phyloP scores from a whole-genome alignment of 345 rosid species.

The Lumnitzera littorea region DNA sequence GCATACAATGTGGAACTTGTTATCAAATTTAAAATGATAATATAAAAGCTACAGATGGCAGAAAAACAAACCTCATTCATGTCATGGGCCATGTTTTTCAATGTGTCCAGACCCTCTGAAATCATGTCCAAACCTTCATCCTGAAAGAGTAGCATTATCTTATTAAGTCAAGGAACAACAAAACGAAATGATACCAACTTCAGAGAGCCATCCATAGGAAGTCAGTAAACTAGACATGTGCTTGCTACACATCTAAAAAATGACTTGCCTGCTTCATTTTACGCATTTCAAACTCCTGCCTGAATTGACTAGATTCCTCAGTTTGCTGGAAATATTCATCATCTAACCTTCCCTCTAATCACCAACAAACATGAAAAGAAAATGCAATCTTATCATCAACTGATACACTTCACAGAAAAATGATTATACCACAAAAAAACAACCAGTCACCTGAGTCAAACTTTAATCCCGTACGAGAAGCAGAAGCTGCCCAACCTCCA shows the following conservation, averaged over 20 bases:
- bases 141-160: constrained; percentile 26
- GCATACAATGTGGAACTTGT: constrained; percentile 16
- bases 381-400: neutral
- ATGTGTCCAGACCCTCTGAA: constrained; percentile 87
- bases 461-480: constrained; percentile 73
- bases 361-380: constrained; percentile 1
- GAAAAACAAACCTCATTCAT: constrained; percentile 76
- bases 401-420: neutral
- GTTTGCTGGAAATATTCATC: constrained; percentile 81
- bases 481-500: constrained; percentile 70
- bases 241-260: constrained; percentile 1
- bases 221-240: constrained; percentile 2
- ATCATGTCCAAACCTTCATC: constrained; percentile 96
- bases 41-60: no score
- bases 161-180: constrained; percentile 6
- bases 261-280: constrained; percentile 70
- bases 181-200: no score
- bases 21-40: no score
- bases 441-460: constrained; percentile 77
- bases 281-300: constrained; percentile 95
- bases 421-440: neutral
- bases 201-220: no score
- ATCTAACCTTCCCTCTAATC: constrained; percentile 68
- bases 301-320: constrained; percentile 68
- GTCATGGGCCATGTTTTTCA: constrained; percentile 95